These are phyloP conservation scores for Colletotrichum euphorbiae DNA, from an alignment of 2,329 filamentous ascomycete species.

Conservation along the genomic window DNA sequence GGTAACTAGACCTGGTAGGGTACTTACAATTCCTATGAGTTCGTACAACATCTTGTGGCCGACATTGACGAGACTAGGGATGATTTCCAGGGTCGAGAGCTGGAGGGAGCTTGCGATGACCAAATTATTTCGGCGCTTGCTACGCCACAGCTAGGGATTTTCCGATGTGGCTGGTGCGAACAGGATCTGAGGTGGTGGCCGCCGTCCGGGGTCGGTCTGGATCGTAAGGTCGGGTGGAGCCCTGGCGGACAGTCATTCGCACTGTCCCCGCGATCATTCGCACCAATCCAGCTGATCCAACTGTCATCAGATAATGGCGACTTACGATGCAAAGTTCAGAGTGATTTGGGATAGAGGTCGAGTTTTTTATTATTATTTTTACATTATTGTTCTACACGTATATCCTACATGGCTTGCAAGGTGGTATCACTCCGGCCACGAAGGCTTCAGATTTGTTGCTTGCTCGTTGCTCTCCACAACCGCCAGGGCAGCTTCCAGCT, in stretches of 20 bases:
- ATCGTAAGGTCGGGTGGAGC: background rate
- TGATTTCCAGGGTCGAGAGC: conserved; percentile 17
- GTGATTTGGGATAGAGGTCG: background rate
- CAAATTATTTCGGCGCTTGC: conserved; percentile 29
- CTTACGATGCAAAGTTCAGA: background rate
- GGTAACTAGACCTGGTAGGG: background rate
- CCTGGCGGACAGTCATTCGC: conserved; percentile 6
- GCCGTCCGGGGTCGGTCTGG: too few species aligned
- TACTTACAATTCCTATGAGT: conserved; percentile 89
- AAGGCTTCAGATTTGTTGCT: conserved; percentile 56
- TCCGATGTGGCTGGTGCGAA: conserved; percentile 18
- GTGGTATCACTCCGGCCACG: background rate
- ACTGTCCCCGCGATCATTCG: conserved; percentile 10
- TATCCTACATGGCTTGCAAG: conserved; percentile 21
- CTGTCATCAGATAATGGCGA: background rate
- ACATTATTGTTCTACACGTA: background rate
- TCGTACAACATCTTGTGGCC: conserved; percentile 88
- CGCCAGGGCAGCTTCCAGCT: conserved; percentile 90
- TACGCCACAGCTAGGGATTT: conserved; percentile 35
- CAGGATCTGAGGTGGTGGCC: too few species aligned
- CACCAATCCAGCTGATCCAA: conserved; percentile 24
- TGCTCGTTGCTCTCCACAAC: conserved; percentile 66
- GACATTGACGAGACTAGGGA: conserved; percentile 44
- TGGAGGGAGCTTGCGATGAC: conserved; percentile 29
- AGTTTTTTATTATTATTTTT: background rate